Conservation (phyloP, 1,139 yeast genomes). For the Meyerozyma guilliermondii region DNA sequence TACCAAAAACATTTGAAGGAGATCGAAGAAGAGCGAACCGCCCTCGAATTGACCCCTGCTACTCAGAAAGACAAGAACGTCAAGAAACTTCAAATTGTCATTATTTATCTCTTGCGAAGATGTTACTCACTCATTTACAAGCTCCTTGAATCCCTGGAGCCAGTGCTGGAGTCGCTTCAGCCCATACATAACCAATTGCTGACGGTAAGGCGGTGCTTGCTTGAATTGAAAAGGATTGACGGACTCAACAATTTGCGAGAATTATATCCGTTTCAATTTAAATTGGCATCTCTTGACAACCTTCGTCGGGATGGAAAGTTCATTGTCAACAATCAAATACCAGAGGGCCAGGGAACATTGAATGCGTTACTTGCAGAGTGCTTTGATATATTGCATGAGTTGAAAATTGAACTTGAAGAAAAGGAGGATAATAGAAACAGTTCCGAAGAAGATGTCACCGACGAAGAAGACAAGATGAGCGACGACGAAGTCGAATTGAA, state of each 20-base stretch:
- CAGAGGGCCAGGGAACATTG: slow-evolving; percentile 95
- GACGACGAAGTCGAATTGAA: slow-evolving; percentile 41
- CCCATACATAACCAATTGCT: slow-evolving; percentile 90
- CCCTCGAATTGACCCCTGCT: background rate
- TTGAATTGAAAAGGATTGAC: slow-evolving; percentile 88
- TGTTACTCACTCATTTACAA: slow-evolving; percentile 88
- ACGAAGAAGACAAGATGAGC: slow-evolving; percentile 14
- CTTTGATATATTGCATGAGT: slow-evolving; percentile 86
- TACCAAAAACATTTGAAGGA: slow-evolving; percentile 70
- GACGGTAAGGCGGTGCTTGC: slow-evolving; percentile 82
- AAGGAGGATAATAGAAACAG: slow-evolving; percentile 33
- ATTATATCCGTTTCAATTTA: slow-evolving; percentile 91
- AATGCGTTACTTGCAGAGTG: slow-evolving; percentile 90
- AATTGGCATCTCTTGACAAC: slow-evolving; percentile 83
- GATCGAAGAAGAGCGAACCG: slow-evolving; percentile 61
- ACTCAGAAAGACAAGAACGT: slow-evolving; percentile 11
- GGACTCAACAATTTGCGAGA: slow-evolving; percentile 85
- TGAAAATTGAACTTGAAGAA: slow-evolving; percentile 83
- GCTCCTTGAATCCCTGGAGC: slow-evolving; percentile 86
- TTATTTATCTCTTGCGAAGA: slow-evolving; percentile 77
- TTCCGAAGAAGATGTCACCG: slow-evolving; percentile 12
- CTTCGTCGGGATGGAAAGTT: slow-evolving; percentile 87
- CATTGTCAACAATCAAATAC: slow-evolving; percentile 78
- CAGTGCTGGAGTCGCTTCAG: slow-evolving; percentile 87
- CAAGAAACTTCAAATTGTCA: slow-evolving; percentile 51